A percentile compares a stretch with the other conserved stretches of the same genome.
These are phyloP conservation scores for Bertia moriformis DNA, from an alignment of 2,329 filamentous ascomycete genomes.

Conservation along the genomic window DNA sequence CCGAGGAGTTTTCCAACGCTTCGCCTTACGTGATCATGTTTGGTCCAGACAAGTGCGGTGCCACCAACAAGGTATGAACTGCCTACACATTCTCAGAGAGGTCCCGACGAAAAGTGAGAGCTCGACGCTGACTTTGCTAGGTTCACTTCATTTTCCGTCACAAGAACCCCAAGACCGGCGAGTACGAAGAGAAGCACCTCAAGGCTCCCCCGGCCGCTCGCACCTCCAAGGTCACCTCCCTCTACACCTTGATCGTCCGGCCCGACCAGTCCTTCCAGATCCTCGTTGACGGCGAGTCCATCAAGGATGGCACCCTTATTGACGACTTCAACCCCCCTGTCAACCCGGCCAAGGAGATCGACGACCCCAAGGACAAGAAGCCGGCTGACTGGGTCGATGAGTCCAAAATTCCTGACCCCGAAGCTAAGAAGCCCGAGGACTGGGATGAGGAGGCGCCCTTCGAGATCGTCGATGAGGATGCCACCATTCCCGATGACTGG, in stretches of 20 bases:
- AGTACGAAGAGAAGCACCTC: conserved; percentile 99
- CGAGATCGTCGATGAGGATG: conserved; percentile 88
- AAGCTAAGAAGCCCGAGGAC: conserved; percentile 90
- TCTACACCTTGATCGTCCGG: conserved; percentile 93
- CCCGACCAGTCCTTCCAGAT: conserved; percentile 93
- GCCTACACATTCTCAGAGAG: neutral
- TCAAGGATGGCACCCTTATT: conserved; percentile 79
- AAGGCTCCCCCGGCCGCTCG: conserved; percentile 68
- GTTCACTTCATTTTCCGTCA: conserved; percentile 98
- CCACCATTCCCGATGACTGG: conserved; percentile 87
- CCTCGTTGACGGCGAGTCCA: conserved; percentile 75
- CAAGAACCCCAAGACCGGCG: conserved; percentile 99
- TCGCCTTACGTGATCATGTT: conserved; percentile 99
- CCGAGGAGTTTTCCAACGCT: conserved; percentile 93
- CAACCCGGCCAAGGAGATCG: conserved; percentile 89
- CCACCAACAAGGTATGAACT: conserved; percentile 58
- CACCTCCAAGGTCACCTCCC: conserved; percentile 79
- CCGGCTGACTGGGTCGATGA: conserved; percentile 93
- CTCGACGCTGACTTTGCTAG: conserved; percentile 27
- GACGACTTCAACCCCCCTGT: conserved; percentile 89
- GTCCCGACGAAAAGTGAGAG: too few relatives aligned
- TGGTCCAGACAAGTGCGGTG: conserved; percentile 96
- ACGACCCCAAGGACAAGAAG: conserved; percentile 86
- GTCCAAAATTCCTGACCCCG: conserved; percentile 77
- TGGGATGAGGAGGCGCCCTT: conserved; percentile 98